Conservation (phyloP, 164 flowering plant species). For the Warburgia ugandensis region DNA sequence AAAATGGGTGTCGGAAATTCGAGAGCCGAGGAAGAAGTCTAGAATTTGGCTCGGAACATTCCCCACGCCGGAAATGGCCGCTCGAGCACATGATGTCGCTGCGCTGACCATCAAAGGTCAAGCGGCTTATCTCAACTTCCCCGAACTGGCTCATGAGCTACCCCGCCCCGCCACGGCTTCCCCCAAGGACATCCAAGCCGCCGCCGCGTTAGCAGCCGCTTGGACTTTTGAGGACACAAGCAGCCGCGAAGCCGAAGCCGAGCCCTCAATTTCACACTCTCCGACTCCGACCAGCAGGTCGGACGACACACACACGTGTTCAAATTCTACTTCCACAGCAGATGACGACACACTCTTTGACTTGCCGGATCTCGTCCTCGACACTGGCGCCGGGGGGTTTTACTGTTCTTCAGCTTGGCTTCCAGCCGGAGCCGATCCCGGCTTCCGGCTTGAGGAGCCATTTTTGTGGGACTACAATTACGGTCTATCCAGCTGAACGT, state of each 20-base stretch:
- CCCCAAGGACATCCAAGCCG: conserved; percentile 52
- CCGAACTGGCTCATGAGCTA: conserved; percentile 33
- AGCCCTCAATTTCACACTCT: conserved; percentile 9
- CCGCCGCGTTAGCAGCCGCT: conserved; percentile 45
- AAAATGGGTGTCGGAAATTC: conserved; percentile 58
- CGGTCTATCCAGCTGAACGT: too few species aligned
- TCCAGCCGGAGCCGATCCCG: conserved; percentile 9
- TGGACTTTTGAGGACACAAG: conserved; percentile 7
- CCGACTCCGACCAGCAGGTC: conserved; percentile 1
- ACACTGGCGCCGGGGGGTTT: conserved; percentile 4
- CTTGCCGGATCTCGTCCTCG: conserved; percentile 26
- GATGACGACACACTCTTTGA: conserved; percentile 15
- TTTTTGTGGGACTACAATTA: conserved; percentile 19
- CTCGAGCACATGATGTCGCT: conserved; percentile 63
- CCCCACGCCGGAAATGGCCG: conserved; percentile 59
- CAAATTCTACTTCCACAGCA: neutral
- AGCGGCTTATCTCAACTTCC: conserved; percentile 49
- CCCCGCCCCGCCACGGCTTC: conserved; percentile 41
- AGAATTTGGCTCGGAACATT: conserved; percentile 65
- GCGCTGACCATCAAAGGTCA: conserved; percentile 50
- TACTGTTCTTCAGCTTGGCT: conserved; percentile 7
- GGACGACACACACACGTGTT: conserved; percentile 8
- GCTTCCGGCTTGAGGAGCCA: conserved; percentile 23
- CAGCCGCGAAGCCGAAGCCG: neutral
- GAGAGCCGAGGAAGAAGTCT: conserved; percentile 57